phyloP scores from a whole-genome alignment of 805 yeast species.

The Starmerella vitae region DNA sequence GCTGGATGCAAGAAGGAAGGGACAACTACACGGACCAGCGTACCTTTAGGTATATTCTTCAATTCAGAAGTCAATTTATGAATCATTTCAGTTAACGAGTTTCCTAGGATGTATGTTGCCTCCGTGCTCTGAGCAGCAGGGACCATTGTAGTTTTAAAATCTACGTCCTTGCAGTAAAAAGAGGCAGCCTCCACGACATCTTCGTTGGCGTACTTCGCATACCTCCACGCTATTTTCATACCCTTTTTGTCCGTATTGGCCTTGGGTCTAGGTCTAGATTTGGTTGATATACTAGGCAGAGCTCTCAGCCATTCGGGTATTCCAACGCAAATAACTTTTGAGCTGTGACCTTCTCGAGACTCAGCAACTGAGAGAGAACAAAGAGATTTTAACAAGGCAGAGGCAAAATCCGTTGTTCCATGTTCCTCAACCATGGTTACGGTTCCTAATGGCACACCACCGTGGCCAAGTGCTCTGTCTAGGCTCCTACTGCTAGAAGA shows the following conservation, averaged over 20 bases:
- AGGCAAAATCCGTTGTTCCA: conserved; percentile 77
- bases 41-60: conserved; percentile 23
- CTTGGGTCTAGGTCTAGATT: conserved; percentile 1
- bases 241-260: conserved; percentile 21
- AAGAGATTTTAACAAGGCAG: conserved; percentile 53
- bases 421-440: conserved; percentile 63
- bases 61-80: conserved; percentile 35
- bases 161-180: conserved; percentile 18
- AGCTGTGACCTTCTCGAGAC: conserved; percentile 39
- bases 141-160: conserved; percentile 11
- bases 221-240: conserved; percentile 89
- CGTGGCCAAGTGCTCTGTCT: conserved; percentile 63
- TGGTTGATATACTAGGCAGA: conserved; percentile 23
- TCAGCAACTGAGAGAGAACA: conserved; percentile 55
- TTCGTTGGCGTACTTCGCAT: conserved; percentile 36
- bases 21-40: conserved; percentile 49
- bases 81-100: conserved; percentile 23
- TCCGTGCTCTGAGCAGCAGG: conserved; percentile 19
- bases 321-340: conserved; percentile 18
- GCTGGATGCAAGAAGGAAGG: conserved; percentile 78
- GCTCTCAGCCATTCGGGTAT: conserved; percentile 19
- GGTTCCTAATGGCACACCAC: conserved; percentile 71
- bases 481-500: conserved; percentile 72
- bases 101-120: conserved; percentile 13
- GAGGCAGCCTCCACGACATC: conserved; percentile 15